Evolutionary conservation across 2,329 filamentous ascomycete genomes (phyloP).

Genomic region (Stachybotrys echinatus): DNA sequence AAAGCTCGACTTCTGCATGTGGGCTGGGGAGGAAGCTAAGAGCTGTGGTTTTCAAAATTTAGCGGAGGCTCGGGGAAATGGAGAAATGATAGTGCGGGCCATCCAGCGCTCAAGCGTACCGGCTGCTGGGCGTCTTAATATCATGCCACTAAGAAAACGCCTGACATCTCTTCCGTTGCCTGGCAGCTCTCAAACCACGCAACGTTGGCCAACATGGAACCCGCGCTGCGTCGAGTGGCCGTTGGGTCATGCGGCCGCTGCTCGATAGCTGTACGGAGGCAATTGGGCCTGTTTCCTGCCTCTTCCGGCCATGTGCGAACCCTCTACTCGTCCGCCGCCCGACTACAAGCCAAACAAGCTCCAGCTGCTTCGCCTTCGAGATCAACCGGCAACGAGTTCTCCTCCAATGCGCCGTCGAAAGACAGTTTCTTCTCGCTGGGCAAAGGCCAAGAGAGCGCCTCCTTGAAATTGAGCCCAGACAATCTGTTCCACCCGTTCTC

Average conservation of each 20-base stretch:
- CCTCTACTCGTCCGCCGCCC: slow-evolving; percentile 19
- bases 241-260: slow-evolving; percentile 34
- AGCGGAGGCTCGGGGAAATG: slow-evolving; percentile 14
- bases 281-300: slow-evolving; percentile 19
- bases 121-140: too few species aligned
- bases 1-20: slow-evolving; percentile 8
- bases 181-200: neutral
- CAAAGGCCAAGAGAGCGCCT: slow-evolving; percentile 14
- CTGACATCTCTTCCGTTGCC: neutral
- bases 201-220: slow-evolving; percentile 26
- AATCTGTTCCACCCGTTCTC: slow-evolving; percentile 94
- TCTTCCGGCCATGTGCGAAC: slow-evolving; percentile 22
- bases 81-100: slow-evolving; percentile 31
- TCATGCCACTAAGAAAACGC: neutral
- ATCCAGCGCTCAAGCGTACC: slow-evolving; percentile 2
- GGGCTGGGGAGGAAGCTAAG: neutral
- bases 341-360: slow-evolving; percentile 14
- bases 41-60: slow-evolving; percentile 26
- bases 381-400: slow-evolving; percentile 20
- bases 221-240: slow-evolving; percentile 32
- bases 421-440: slow-evolving; percentile 20
- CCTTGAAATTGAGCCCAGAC: slow-evolving; percentile 53
- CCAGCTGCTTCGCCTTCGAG: slow-evolving; percentile 4
- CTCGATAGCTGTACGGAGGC: slow-evolving; percentile 26
- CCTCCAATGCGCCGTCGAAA: slow-evolving; percentile 17